Percentiles rank a stretch among this genome's conserved stretches.
These are phyloP conservation scores for Candida sanyaensis DNA, from an alignment of 1,139 yeast species.

Conservation along the genomic window DNA sequence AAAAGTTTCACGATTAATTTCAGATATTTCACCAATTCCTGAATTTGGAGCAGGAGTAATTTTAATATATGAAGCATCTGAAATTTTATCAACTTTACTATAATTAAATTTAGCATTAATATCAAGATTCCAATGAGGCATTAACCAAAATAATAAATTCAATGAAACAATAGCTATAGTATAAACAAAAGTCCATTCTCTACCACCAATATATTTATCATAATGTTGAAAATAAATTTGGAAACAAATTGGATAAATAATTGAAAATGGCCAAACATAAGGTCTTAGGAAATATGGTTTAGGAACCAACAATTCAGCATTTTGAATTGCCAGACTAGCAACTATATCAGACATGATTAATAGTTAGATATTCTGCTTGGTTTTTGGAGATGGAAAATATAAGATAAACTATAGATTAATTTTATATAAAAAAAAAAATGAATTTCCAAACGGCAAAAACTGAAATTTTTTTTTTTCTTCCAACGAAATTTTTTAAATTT, in stretches of 20 bases:
- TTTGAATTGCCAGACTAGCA: conserved; percentile 59
- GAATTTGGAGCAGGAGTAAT: conserved; percentile 82
- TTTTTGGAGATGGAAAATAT: neutral
- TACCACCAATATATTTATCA: conserved; percentile 79
- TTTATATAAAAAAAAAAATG: too few relatives aligned
- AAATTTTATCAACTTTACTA: conserved; percentile 47
- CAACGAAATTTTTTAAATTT: conserved; percentile 5
- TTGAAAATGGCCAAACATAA: conserved; percentile 81
- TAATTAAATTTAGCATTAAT: conserved; percentile 76
- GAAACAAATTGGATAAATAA: conserved; percentile 74
- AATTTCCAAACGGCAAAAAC: conserved; percentile 2
- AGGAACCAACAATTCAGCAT: conserved; percentile 74
- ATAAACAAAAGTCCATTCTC: conserved; percentile 87
- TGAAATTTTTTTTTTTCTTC: conserved; percentile 2
- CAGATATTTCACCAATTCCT: conserved; percentile 82
- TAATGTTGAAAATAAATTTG: conserved; percentile 70
- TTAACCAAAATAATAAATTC: conserved; percentile 77
- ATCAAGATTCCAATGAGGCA: conserved; percentile 94
- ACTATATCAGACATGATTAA: conserved; percentile 41
- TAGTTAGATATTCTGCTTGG: neutral
- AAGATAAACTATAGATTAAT: neutral
- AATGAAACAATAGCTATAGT: conserved; percentile 71
- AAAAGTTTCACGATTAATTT: conserved; percentile 57
- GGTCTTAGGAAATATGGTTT: conserved; percentile 64
- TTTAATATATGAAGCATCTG: conserved; percentile 69